Percentiles rank a stretch among this genome's conserved stretches.
Evolutionary conservation across 2,329 filamentous ascomycete genomes (phyloP).

Genomic region (Thielaviopsis euricoi): DNA sequence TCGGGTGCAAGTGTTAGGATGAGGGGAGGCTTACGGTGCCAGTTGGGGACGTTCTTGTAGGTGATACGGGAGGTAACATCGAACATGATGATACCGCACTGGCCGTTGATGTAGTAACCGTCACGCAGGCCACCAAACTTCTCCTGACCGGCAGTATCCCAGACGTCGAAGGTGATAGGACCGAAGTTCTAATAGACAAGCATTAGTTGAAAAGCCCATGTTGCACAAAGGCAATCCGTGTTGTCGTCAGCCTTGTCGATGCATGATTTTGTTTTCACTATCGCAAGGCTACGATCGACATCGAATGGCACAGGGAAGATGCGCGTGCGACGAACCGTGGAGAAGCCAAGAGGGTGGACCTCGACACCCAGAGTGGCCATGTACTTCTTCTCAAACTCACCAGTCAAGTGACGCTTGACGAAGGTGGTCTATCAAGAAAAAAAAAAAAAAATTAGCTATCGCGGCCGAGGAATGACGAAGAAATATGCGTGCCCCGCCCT

Average conservation of each 20-base stretch:
- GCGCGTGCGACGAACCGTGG: conserved; percentile 55
- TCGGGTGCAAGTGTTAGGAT: background rate
- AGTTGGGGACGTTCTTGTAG: conserved; percentile 99
- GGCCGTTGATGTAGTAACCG: conserved; percentile 99
- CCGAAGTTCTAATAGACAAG: conserved; percentile 58
- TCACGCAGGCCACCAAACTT: conserved; percentile 99
- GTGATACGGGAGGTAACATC: conserved; percentile 98
- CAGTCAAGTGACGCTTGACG: conserved; percentile 99
- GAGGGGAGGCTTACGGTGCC: conserved; percentile 66
- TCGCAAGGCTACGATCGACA: no score
- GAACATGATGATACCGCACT: conserved; percentile 99
- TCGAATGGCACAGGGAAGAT: no score
- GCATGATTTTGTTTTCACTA: no score
- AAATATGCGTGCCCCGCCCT: conserved; percentile 5
- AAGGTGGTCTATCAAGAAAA: conserved; percentile 66
- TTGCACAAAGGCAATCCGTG: background rate
- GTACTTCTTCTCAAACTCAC: conserved; percentile 99
- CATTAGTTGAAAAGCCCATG: background rate
- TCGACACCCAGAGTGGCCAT: conserved; percentile 99
- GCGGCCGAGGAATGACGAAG: background rate
- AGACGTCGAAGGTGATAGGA: conserved; percentile 95
- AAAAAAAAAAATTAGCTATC: background rate
- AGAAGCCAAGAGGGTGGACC: conserved; percentile 96
- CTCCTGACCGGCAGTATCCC: conserved; percentile 98
- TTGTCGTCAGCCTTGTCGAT: background rate